A percentile compares a stretch with the other conserved stretches of the same genome.
These are phyloP conservation scores for Sphaerulina vaccinii DNA, from an alignment of 2,329 filamentous ascomycete genomes.

Conservation along the genomic window DNA sequence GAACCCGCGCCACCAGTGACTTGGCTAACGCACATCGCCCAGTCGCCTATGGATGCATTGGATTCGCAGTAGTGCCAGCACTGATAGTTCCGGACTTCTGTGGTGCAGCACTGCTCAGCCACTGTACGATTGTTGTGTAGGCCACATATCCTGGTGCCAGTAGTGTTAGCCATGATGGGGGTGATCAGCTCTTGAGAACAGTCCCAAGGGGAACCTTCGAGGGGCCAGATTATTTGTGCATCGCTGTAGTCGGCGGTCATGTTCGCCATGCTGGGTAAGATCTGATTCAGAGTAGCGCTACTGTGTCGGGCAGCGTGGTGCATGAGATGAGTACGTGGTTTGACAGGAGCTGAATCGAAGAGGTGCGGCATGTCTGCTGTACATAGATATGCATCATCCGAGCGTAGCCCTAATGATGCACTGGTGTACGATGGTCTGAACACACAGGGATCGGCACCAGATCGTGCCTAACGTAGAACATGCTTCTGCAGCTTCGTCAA, in stretches of 20 bases:
- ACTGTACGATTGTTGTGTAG: slow-evolving; percentile 3
- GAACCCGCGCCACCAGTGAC: not conserved
- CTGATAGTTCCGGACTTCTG: slow-evolving; percentile 12
- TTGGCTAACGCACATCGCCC: slow-evolving; percentile 1
- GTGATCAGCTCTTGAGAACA: slow-evolving; percentile 2
- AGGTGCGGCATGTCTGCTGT: not conserved
- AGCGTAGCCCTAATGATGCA: not conserved
- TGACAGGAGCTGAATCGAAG: not conserved
- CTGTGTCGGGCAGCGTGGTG: no score
- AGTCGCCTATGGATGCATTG: not conserved
- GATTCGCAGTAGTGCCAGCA: slow-evolving; percentile 18
- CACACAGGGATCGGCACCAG: slow-evolving; percentile 1
- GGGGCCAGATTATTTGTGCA: slow-evolving; percentile 1
- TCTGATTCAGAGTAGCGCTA: no score
- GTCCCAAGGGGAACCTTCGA: not conserved
- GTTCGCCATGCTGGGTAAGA: no score
- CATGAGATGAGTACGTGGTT: not conserved
- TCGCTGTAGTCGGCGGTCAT: slow-evolving; percentile 2
- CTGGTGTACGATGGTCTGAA: not conserved
- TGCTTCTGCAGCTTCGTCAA: no score
- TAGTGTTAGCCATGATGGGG: slow-evolving; percentile 7
- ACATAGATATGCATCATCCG: not conserved
- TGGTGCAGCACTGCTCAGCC: slow-evolving; percentile 7
- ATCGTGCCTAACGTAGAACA: not conserved
- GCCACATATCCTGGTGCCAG: slow-evolving; percentile 3